A percentile compares a stretch with the other conserved stretches of the same genome.
Evolutionary conservation across 2,329 filamentous ascomycete species (phyloP).

Genomic region (Fusarium sp.): DNA sequence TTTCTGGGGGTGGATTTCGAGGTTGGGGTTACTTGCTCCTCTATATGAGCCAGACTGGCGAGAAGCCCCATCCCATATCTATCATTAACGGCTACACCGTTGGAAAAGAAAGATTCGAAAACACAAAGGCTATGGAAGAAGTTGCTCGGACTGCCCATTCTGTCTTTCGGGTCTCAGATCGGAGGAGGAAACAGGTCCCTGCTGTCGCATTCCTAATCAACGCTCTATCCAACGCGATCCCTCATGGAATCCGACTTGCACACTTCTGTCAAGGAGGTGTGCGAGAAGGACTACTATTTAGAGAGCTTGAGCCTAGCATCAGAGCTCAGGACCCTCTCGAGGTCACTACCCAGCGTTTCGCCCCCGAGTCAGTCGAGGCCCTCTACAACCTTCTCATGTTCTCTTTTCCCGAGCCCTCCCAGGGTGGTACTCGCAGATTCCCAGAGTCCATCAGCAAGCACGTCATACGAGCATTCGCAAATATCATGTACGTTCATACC

Average conservation of each 20-base stretch:
- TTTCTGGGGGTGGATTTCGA: conserved; percentile 25
- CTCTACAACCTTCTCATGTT: conserved; percentile 8
- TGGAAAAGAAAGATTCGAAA: conserved; percentile 22
- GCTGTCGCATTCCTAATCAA: conserved; percentile 27
- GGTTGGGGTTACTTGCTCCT: conserved; percentile 31
- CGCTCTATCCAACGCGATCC: conserved; percentile 18
- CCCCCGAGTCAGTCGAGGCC: conserved; percentile 17
- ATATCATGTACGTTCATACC: conserved; percentile 22
- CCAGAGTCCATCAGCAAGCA: conserved; percentile 18
- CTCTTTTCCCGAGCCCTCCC: conserved; percentile 13
- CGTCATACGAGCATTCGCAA: conserved; percentile 17
- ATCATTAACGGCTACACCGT: conserved; percentile 29
- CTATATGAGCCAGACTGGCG: conserved; percentile 19
- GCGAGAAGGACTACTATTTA: conserved; percentile 23
- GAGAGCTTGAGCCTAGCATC: conserved; percentile 17
- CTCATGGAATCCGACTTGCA: conserved; percentile 22
- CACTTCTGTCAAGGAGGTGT: conserved; percentile 32
- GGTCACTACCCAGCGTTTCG: conserved; percentile 20
- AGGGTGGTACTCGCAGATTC: conserved; percentile 9
- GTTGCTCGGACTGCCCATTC: conserved; percentile 29
- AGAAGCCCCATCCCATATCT: conserved; percentile 18
- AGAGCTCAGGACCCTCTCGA: conserved; percentile 27
- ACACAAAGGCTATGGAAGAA: conserved; percentile 29
- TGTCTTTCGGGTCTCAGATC: conserved; percentile 27
- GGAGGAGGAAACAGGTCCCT: conserved; percentile 25